Percentiles rank a stretch among this genome's conserved stretches.
phyloP scores from a whole-genome alignment of 2,329 filamentous ascomycete genomes.

The Hysterium pulicare region DNA sequence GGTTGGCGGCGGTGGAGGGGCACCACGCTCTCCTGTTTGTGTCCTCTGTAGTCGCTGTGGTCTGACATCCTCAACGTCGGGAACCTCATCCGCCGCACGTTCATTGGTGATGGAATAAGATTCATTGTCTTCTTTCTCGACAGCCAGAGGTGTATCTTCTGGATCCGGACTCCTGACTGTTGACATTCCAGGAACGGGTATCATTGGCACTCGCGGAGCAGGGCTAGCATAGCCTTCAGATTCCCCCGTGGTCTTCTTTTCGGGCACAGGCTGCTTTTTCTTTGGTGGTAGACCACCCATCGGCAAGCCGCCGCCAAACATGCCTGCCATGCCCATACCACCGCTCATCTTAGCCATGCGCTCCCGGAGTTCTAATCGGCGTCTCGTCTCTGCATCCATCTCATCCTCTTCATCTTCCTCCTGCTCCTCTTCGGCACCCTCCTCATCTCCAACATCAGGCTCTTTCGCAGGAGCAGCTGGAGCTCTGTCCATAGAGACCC shows the following conservation, averaged over 20 bases:
- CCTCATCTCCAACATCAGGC: slow-evolving; percentile 48
- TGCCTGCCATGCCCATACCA: slow-evolving; percentile 93
- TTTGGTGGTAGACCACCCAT: slow-evolving; percentile 50
- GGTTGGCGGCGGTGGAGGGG: slow-evolving; percentile 43
- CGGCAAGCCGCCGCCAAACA: slow-evolving; percentile 75
- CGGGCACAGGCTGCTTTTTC: slow-evolving; percentile 47
- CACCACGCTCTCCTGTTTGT: slow-evolving; percentile 35
- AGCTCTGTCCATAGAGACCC: slow-evolving; percentile 16
- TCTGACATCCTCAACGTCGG: slow-evolving; percentile 54
- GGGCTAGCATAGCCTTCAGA: slow-evolving; percentile 26
- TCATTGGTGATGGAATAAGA: slow-evolving; percentile 41
- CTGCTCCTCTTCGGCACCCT: slow-evolving; percentile 51
- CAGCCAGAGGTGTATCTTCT: slow-evolving; percentile 39
- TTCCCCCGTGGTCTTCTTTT: slow-evolving; percentile 37
- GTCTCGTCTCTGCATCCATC: slow-evolving; percentile 79
- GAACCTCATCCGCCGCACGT: slow-evolving; percentile 45
- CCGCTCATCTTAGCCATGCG: slow-evolving; percentile 99
- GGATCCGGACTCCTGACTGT: slow-evolving; percentile 48
- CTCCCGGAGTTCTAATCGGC: slow-evolving; percentile 83
- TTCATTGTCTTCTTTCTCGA: slow-evolving; percentile 52
- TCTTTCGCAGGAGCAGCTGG: slow-evolving; percentile 42
- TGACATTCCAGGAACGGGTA: slow-evolving; percentile 70
- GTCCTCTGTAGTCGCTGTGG: slow-evolving; percentile 42
- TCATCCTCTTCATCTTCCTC: slow-evolving; percentile 79
- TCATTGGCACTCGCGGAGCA: slow-evolving; percentile 51